Percentiles rank a stretch among this genome's conserved stretches.
Evolutionary conservation across 257 asterid species (phyloP).

Genomic region (Orobanche coerulescens): DNA sequence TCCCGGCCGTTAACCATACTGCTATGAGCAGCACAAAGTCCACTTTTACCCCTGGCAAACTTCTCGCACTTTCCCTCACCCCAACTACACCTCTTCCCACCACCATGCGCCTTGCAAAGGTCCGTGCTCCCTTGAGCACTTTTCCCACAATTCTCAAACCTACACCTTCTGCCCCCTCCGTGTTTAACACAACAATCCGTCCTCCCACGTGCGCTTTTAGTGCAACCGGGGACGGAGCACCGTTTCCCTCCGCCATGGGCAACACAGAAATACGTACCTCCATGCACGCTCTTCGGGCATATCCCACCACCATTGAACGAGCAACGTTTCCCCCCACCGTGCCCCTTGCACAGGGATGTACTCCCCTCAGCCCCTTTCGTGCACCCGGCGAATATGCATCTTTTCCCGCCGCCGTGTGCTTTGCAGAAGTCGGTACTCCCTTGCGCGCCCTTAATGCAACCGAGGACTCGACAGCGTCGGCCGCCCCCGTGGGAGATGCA

Average conservation of each 20-base stretch:
- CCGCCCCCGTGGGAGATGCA: conserved; percentile 97
- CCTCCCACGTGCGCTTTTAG: conserved; percentile 89
- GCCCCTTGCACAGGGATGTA: conserved; percentile 87
- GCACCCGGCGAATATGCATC: conserved; percentile 82
- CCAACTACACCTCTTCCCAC: conserved; percentile 89
- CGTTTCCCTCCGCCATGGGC: conserved; percentile 96
- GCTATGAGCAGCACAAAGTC: conserved; percentile 86
- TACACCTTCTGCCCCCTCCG: conserved; percentile 91
- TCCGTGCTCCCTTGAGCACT: conserved; percentile 96
- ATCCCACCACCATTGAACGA: conserved; percentile 84
- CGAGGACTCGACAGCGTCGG: conserved; percentile 55
- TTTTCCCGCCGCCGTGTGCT: conserved; percentile 91
- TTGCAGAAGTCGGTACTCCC: conserved; percentile 81
- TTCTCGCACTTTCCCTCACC: conserved; percentile 77
- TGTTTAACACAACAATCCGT: conserved; percentile 82
- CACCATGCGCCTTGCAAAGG: conserved; percentile 93
- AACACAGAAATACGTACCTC: conserved; percentile 82
- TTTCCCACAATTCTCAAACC: conserved; percentile 70
- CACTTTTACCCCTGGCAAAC: conserved; percentile 80
- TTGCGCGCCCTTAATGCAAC: conserved; percentile 71
- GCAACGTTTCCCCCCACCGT: conserved; percentile 95
- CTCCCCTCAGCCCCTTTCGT: conserved; percentile 91
- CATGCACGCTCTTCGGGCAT: conserved; percentile 90
- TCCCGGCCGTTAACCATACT: conserved; percentile 55
- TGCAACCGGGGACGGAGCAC: conserved; percentile 65